phyloP scores from a whole-genome alignment of 495 filamentous ascomycete genomes.

The Penicillium malachiteum region DNA sequence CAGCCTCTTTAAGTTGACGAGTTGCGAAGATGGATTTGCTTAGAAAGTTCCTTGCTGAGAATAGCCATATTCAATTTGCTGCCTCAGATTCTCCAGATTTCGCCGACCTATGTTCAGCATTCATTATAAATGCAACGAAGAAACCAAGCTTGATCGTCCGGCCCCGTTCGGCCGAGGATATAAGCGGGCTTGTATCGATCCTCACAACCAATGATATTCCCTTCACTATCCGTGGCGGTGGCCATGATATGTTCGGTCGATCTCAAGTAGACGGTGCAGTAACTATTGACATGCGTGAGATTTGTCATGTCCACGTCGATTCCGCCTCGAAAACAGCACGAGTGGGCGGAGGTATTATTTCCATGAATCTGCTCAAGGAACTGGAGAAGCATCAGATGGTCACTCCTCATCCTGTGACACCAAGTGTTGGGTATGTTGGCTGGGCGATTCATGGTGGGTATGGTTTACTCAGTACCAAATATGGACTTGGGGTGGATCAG shows the following conservation, averaged over 20 bases:
- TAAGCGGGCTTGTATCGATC: slow-evolving; percentile 27
- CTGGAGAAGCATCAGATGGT: slow-evolving; percentile 8
- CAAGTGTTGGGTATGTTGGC: slow-evolving; percentile 33
- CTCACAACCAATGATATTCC: slow-evolving; percentile 18
- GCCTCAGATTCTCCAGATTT: slow-evolving; percentile 10
- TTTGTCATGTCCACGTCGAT: slow-evolving; percentile 30
- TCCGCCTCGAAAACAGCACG: slow-evolving; percentile 22
- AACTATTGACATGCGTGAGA: slow-evolving; percentile 40
- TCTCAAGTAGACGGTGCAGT: slow-evolving; percentile 24
- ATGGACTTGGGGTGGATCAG: slow-evolving; percentile 40
- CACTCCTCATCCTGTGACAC: slow-evolving; percentile 9
- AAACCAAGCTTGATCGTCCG: slow-evolving; percentile 21
- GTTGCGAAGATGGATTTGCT: slow-evolving; percentile 11
- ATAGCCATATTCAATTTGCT: slow-evolving; percentile 12
- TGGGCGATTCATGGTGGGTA: slow-evolving; percentile 44
- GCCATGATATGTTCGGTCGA: slow-evolving; percentile 34
- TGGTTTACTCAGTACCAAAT: slow-evolving; percentile 29
- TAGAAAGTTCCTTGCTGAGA: slow-evolving; percentile 7
- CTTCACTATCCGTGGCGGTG: slow-evolving; percentile 37
- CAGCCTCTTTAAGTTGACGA: no score
- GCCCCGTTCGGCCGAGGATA: slow-evolving; percentile 32
- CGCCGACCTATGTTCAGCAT: slow-evolving; percentile 3
- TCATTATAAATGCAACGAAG: slow-evolving; percentile 11
- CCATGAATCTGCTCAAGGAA: slow-evolving; percentile 8
- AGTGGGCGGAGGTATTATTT: slow-evolving; percentile 35